phyloP scores from a whole-genome alignment of 164 flowering plant species.

The Magnolia officinalis region DNA sequence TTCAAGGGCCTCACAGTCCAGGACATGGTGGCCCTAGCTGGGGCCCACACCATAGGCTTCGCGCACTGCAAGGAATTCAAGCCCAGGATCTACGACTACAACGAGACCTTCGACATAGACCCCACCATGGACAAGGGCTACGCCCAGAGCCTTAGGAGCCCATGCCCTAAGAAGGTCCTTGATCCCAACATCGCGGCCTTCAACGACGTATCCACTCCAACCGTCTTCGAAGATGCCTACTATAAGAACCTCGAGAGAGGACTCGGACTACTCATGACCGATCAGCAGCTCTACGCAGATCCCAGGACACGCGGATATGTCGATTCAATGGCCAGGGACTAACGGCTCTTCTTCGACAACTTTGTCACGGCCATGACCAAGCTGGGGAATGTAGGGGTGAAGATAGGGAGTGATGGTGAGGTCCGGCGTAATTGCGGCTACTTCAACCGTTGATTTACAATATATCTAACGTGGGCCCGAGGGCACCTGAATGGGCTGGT shows the following conservation, averaged over 20 bases:
- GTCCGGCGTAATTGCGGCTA: conserved; percentile 48
- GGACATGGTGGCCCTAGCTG: conserved; percentile 72
- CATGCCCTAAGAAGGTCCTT: conserved; percentile 38
- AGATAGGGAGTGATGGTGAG: conserved; percentile 43
- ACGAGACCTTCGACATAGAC: conserved; percentile 23
- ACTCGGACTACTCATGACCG: conserved; percentile 56
- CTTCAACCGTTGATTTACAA: conserved; percentile 25
- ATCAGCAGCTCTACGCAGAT: conserved; percentile 40
- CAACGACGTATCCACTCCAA: conserved; percentile 69
- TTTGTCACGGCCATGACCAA: conserved; percentile 65
- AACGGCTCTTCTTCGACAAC: conserved; percentile 46
- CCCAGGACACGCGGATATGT: conserved; percentile 42
- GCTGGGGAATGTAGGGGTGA: conserved; percentile 41
- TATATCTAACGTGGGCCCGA: background rate
- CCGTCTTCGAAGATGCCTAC: conserved; percentile 63
- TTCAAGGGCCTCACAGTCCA: conserved; percentile 33
- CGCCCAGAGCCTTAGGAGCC: conserved; percentile 36
- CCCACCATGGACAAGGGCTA: conserved; percentile 45
- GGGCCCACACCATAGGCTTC: conserved; percentile 79
- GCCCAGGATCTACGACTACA: conserved; percentile 37
- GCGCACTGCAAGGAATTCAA: conserved; percentile 71
- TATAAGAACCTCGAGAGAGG: conserved; percentile 59
- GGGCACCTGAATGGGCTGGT: background rate
- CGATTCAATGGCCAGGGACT: conserved; percentile 39
- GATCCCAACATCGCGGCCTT: conserved; percentile 60